Base-by-base conservation (phyloP, 2,329 filamentous ascomycete genomes). In the Dothiorella sarmentorum region DNA sequence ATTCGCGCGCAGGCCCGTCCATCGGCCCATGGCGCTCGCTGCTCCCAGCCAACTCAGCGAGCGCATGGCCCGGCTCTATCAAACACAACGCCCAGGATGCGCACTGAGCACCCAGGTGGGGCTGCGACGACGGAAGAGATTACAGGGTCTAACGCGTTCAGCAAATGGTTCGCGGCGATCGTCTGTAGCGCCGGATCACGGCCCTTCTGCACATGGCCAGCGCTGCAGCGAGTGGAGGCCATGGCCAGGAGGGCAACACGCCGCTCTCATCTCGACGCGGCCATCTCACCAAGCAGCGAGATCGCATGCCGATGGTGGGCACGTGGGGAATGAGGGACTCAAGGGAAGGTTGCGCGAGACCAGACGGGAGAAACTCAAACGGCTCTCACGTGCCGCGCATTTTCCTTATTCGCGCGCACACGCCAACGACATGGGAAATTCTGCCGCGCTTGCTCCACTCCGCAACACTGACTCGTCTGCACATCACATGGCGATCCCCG, bases 401-500 rank as follows among this genome's bases (percentile, higher is more conserved):
- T 3, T 18, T 27, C 5, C 27, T 33, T 22, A 20, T 24, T 24
- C 40, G 40, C 40, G 24, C 24, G 7, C 42, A 15, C 9, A 24
- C 42, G 24, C 22, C 42, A 7, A 11, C 42, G 11, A 29, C 42
- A 29, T 40, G 49, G 49, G 49, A 53, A 53, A 53, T 53, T 53
- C 49, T 53, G 49, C 47, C 47, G 47, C 47, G 42, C 42, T 11
- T 7, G 42, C 43, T 45, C 43, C 43, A 45, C 43, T 45, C 43
- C 43, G 43, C 24, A 45, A 29, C n/a, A 22, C 37, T 40, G 49
- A 40, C 33, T 40, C 51, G 35, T 18, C 44, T 47, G 55, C 42
- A 47, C 44, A 47, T 58, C 55, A 58, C 33, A 27, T 37, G 49
- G 43, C 29, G 55, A 42, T 37, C 52, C 13, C 27, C 45, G 45